Evolutionary conservation across 2,329 filamentous ascomycete genomes (phyloP).

Genomic region (Colletotrichum eremochloae): DNA sequence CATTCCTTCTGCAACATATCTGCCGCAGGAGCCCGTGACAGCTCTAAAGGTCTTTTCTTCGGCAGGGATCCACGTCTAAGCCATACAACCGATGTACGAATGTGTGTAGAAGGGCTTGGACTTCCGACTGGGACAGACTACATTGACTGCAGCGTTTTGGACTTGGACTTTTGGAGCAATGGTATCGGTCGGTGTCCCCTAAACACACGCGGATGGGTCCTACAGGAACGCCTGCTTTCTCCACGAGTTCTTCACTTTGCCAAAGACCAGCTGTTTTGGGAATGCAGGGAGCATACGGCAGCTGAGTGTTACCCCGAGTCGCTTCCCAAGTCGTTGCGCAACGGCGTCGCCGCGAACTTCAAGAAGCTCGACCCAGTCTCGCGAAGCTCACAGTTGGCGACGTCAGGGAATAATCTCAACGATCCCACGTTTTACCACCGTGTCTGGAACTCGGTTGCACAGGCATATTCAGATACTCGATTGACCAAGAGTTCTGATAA

Average conservation of each 20-base stretch:
- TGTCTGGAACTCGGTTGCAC: background rate
- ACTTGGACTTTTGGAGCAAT: conserved; percentile 10
- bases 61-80: background rate
- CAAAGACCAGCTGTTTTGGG: conserved; percentile 21
- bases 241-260: conserved; percentile 26
- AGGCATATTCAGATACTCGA: background rate
- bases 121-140: background rate
- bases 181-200: background rate
- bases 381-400: rapidly evolving
- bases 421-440: background rate
- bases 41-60: conserved; percentile 31
- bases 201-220: conserved; percentile 29
- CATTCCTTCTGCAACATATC: conserved; percentile 44
- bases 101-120: background rate
- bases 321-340: background rate
- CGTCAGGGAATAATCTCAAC: rapidly evolving
- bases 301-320: conserved; percentile 16
- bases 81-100: background rate
- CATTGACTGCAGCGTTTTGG: background rate
- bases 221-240: conserved; percentile 17
- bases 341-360: background rate
- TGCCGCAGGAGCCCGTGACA: conserved; percentile 37
- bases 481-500: conserved; percentile 14
- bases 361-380: background rate
- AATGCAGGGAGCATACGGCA: conserved; percentile 18